phyloP scores from a whole-genome alignment of 2,329 filamentous ascomycete species.

The Alternaria rosae region DNA sequence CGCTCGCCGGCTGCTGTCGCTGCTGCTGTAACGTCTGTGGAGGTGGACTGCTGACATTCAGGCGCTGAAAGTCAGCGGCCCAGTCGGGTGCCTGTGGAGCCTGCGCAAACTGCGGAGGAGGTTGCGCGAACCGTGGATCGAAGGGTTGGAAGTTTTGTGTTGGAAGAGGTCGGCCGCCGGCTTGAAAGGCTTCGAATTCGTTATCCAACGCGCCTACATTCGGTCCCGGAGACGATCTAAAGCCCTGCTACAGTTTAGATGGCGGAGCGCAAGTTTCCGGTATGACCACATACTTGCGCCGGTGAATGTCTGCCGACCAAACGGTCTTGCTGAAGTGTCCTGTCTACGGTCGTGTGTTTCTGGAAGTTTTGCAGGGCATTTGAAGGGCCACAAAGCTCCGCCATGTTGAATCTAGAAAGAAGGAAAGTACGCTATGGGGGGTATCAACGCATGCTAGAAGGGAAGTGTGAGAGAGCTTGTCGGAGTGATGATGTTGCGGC shows the following conservation, averaged over 20 bases:
- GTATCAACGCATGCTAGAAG: conserved; percentile 34
- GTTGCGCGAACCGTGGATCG: conserved; percentile 47
- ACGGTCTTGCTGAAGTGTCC: conserved; percentile 77
- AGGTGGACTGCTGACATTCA: conserved; percentile 52
- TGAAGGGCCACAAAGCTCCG: conserved; percentile 76
- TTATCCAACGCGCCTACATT: conserved; percentile 65
- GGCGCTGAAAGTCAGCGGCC: conserved; percentile 59
- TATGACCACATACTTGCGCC: conserved; percentile 58
- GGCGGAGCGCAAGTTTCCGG: not conserved
- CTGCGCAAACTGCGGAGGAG: conserved; percentile 46
- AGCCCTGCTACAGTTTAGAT: conserved; percentile 57
- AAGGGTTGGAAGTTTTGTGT: conserved; percentile 50
- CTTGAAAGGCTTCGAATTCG: conserved; percentile 75
- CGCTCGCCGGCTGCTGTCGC: conserved; percentile 44
- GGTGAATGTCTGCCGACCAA: conserved; percentile 62
- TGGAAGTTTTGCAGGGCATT: conserved; percentile 77
- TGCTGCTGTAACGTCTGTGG: conserved; percentile 59
- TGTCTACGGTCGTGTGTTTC: conserved; percentile 72
- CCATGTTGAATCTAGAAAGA: conserved; percentile 56
- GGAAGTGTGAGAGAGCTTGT: conserved; percentile 3
- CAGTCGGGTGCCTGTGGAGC: conserved; percentile 52
- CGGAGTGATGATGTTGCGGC: not conserved
- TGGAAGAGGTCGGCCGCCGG: conserved; percentile 51
- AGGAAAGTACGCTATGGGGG: conserved; percentile 13
- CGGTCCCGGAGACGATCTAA: conserved; percentile 64